Base-by-base conservation (phyloP, 2,329 filamentous ascomycete species). In the Exophiala dermatitidis region DNA sequence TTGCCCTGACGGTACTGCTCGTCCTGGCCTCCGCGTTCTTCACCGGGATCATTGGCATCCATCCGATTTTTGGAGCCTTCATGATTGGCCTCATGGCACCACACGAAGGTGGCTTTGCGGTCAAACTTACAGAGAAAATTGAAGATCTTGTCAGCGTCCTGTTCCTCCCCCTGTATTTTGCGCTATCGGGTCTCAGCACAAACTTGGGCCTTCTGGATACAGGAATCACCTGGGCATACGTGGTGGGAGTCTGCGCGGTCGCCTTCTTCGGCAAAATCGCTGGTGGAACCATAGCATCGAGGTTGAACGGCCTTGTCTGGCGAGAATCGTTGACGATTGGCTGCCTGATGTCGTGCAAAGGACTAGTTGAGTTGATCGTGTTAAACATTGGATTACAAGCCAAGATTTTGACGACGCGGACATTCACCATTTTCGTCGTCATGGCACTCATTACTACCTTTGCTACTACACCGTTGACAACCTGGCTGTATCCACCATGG, bases 311-410 rank as follows among this genome's bases (percentile, higher is more conserved):
- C 29, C 75, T 96, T 47, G 78, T 94, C 1, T 97, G 91, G 91
- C 81, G 90, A 54, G 91, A 97, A 68, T 90, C 86, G 53, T 80
- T 94, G 32, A 82, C 88, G 1, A 93, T 97, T 61, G 91, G 91
- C 9, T 82, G 85, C 10, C 72, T 96, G 63, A 97, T 97, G 91
- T 95, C 88, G 71, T 97, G 91, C 70, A 97, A 97, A 69, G 91
- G 91, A 64, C 76, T 97, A 6, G 90, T 96, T 0, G 90, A 96
- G 68, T 74, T 97, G 48, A 96, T 97, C 67, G 90, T 96, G n/a
- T 37, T 51, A 77, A 86, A 87, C 64, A 89, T 97, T 62, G 89
- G 90, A 42, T 76, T 90, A 2, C 84, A 91, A 72, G 89, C 90
- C 19, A 82, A 81, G 34, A 94, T 95, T 56, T 75, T 95, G 12